Conservation (phyloP, 2,329 filamentous ascomycete genomes). For the Fulvia fulva region DNA sequence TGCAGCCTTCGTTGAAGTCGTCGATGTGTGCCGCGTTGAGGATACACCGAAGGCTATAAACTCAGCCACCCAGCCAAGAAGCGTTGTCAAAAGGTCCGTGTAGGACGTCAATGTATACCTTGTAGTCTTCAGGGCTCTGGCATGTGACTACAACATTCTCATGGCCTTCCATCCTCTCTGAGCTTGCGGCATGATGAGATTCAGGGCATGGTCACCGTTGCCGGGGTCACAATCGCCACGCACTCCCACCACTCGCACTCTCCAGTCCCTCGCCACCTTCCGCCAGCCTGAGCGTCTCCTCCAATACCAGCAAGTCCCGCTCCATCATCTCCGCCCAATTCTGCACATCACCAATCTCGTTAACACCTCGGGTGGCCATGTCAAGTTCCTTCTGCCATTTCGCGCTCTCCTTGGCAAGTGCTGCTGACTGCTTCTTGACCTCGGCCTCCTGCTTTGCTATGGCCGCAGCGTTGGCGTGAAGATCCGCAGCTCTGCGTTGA, state of each 20-base stretch:
- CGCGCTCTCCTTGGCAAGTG: conserved; percentile 59
- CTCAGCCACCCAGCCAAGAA: neutral
- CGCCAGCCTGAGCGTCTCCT: conserved; percentile 36
- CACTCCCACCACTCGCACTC: conserved; percentile 31
- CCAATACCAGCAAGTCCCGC: conserved; percentile 35
- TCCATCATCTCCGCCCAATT: conserved; percentile 82
- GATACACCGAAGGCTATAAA: too few species aligned
- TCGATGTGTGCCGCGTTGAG: too few species aligned
- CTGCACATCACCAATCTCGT: conserved; percentile 77
- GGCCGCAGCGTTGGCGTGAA: conserved; percentile 65
- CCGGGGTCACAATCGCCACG: conserved; percentile 23
- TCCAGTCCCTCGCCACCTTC: conserved; percentile 29
- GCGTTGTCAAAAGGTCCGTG: neutral
- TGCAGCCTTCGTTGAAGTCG: too few species aligned
- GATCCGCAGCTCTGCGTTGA: conserved; percentile 61
- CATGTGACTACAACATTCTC: too few species aligned
- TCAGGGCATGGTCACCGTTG: too few species aligned
- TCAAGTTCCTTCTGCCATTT: conserved; percentile 62
- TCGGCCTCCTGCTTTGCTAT: conserved; percentile 60
- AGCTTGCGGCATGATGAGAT: too few species aligned
- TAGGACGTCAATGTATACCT: too few species aligned
- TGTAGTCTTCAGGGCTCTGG: too few species aligned
- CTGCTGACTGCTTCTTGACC: conserved; percentile 48
- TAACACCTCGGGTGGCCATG: conserved; percentile 61
- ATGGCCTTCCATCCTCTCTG: too few species aligned